Conservation (phyloP, 257 asterid genomes). For the Solanum paucissectum region DNA sequence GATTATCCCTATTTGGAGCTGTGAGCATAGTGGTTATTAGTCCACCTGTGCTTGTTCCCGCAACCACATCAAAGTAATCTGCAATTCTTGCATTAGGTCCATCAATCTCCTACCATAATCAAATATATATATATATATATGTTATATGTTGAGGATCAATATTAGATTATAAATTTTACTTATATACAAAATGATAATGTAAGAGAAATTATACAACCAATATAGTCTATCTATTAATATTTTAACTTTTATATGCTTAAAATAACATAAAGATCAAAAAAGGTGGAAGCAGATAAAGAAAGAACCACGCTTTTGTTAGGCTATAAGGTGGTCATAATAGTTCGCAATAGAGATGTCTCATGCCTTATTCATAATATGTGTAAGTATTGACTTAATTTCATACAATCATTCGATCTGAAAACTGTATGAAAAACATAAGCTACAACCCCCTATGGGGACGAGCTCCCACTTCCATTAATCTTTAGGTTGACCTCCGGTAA, state of each 20-base stretch:
- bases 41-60: constrained; percentile 50
- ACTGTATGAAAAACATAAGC: not conserved
- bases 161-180: not conserved
- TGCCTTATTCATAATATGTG: not conserved
- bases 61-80: constrained; percentile 41
- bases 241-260: not conserved
- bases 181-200: not conserved
- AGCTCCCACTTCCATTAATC: not conserved
- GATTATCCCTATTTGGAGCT: constrained; percentile 19
- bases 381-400: not conserved
- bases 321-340: not conserved
- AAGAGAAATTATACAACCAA: not conserved
- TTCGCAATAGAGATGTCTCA: not conserved
- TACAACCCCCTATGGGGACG: not conserved
- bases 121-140: too few species aligned
- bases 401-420: not conserved
- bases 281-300: not conserved
- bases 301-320: not conserved
- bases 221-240: not conserved
- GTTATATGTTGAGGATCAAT: not conserved
- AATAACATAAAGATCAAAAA: not conserved
- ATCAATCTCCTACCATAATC: constrained; percentile 22
- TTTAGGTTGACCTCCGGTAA: not conserved
- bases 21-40: constrained; percentile 34
- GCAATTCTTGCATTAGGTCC: constrained; percentile 35